These are phyloP conservation scores for Schizopora paradoxa DNA, from an alignment of 1,284 basidiomycete genomes.

Conservation along the genomic window DNA sequence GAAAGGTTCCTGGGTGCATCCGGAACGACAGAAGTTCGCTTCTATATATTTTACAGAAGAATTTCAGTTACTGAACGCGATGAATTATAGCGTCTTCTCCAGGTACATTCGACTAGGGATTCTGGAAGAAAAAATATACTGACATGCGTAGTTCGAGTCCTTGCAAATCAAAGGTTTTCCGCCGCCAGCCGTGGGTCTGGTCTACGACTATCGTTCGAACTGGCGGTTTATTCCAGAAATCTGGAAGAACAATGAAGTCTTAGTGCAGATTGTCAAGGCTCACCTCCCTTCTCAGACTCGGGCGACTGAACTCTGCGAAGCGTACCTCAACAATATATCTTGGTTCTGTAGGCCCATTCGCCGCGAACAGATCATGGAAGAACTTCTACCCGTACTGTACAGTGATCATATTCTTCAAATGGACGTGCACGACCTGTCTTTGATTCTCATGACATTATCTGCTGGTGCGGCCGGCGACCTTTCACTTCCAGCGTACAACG, in stretches of 20 bases:
- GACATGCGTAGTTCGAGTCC: too few relatives aligned
- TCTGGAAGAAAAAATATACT: neutral
- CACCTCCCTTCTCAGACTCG: conserved; percentile 19
- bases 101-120: neutral
- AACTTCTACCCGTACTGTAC: too few relatives aligned
- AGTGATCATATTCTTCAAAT: too few relatives aligned
- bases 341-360: conserved; percentile 22
- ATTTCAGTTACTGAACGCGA: neutral
- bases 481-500: conserved; percentile 8
- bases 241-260: conserved; percentile 1
- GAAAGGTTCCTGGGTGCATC: neutral
- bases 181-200: conserved; percentile 1
- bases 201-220: conserved; percentile 8
- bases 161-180: neutral
- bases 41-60: neutral
- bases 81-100: too few relatives aligned
- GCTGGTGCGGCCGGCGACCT: conserved; percentile 20
- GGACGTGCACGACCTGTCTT: conserved; percentile 19
- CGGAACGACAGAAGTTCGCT: neutral
- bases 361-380: conserved; percentile 17
- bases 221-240: conserved; percentile 6
- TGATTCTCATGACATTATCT: conserved; percentile 21
- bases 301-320: conserved; percentile 22
- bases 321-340: conserved; percentile 22
- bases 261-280: conserved; percentile 6